A percentile compares a stretch with the other conserved stretches of the same genome.
These are phyloP conservation scores for Candida namnaoensis DNA, from an alignment of 805 yeast genomes.

Conservation along the genomic window DNA sequence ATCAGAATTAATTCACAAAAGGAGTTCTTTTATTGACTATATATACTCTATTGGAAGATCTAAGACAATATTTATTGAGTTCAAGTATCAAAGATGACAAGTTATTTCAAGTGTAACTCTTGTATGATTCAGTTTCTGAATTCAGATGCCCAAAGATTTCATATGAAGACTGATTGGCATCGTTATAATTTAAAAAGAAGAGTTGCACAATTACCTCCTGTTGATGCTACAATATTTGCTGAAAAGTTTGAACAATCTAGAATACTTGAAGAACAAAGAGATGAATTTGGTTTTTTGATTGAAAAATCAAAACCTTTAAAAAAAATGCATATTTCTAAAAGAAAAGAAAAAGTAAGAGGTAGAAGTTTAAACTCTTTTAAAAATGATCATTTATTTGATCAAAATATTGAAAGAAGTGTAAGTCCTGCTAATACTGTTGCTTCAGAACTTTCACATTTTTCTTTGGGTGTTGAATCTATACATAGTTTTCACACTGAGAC, in stretches of 20 bases:
- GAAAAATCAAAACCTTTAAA: conserved; percentile 17
- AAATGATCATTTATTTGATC: background rate
- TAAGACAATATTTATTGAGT: too few species aligned
- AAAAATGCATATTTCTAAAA: conserved; percentile 6
- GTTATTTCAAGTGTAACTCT: conserved; percentile 72
- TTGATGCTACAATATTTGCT: conserved; percentile 43
- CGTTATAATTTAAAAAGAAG: conserved; percentile 90
- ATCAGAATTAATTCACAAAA: too few species aligned
- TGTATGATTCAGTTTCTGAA: conserved; percentile 75
- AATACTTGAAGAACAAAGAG: conserved; percentile 24
- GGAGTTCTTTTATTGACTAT: too few species aligned
- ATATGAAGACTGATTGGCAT: conserved; percentile 98
- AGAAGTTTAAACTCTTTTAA: conserved; percentile 9
- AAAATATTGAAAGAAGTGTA: conserved; percentile 22
- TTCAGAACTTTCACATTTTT: conserved; percentile 47
- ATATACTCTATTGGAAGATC: too few species aligned
- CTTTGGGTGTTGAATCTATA: conserved; percentile 36
- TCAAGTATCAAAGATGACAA: conserved; percentile 5
- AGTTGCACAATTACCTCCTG: conserved; percentile 75
- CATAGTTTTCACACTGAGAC: conserved; percentile 26
- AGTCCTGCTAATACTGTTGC: conserved; percentile 49
- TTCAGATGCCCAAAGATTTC: conserved; percentile 81
- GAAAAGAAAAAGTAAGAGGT: conserved; percentile 13
- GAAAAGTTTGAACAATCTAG: conserved; percentile 26
- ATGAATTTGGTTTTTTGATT: conserved; percentile 30